Conservation (phyloP, 345 rosid genomes). For the Stellera chamaejasme region DNA sequence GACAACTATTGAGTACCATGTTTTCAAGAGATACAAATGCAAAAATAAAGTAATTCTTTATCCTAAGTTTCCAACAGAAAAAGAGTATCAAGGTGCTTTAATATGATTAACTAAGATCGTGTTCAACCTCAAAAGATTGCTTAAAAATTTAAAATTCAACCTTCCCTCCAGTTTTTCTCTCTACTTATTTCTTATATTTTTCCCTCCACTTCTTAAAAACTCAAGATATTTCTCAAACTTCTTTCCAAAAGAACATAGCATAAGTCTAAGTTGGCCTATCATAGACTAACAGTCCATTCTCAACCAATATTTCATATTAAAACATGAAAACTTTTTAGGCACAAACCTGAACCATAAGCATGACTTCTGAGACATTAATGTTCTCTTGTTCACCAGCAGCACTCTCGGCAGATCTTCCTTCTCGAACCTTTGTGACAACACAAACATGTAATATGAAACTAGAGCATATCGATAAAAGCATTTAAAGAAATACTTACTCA, state of each 20-base stretch:
- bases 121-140: too few species aligned
- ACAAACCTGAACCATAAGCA: slow-evolving; percentile 94
- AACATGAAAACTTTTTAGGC: neutral
- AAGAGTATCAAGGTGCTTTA: neutral
- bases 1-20: neutral
- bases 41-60: too few species aligned
- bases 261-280: neutral
- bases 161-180: too few species aligned
- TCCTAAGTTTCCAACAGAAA: slow-evolving; percentile 1
- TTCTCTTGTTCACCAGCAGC: slow-evolving; percentile 33
- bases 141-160: too few species aligned
- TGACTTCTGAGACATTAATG: slow-evolving; percentile 61
- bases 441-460: slow-evolving; percentile 5
- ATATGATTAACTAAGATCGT: too few species aligned
- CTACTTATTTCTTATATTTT: too few species aligned
- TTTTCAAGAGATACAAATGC: too few species aligned
- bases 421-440: slow-evolving; percentile 58
- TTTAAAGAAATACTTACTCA: neutral
- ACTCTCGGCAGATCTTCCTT: slow-evolving; percentile 61
- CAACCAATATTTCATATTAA: slow-evolving; percentile 3
- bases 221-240: too few species aligned
- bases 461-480: neutral
- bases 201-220: too few species aligned
- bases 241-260: too few species aligned
- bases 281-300: slow-evolving; percentile 6